Evolutionary conservation across 345 rosid species (phyloP), one percentile per base, ranked within the genome.

Genomic region (Boechera retrofracta): DNA sequence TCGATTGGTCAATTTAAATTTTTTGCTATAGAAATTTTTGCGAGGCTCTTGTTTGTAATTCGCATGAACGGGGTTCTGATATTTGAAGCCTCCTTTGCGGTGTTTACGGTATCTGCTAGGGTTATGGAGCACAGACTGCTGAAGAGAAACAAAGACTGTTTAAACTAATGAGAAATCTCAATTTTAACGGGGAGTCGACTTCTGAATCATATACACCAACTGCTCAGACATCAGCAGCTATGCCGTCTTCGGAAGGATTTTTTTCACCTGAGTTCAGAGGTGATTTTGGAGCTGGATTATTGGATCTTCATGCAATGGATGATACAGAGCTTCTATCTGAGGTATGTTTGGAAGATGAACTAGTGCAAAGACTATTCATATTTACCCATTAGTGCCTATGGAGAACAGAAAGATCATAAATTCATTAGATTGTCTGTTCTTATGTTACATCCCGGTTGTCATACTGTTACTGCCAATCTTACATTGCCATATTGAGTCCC

Each of bases 261-360:
- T 91, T 84, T 82, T 86, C 99, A 66, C 88, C 95, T 0, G 97
- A 93, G 35, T 93, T 96, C 72, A 87, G 97, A 84, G 97, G 99
- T 63, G 99, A 96, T 79, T 91, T 93, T 88, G 99, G 99, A 72
- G 97, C 97, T 75, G 99, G 99, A 39, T 97, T 96, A 73, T 72
- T 96, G 81, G 97, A 93, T 87, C 99, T 96, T 69, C 97, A 96
- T 83, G 96, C 96, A 44, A 89, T 96, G 98, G 97, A 96, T 81
- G 99, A 96, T 71, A 93, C 98, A 32, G 98, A 91, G 83, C 97
- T 96, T 75, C 85, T 91, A 42, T 89, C 97, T 33, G 97, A 96
- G 98, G 99, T 95, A 85, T 21, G 71, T 12, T 67, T 67, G 35
- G 32, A 64, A 47, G 45, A 36, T 35, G 9, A 28, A 51, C 49